Percentiles rank a stretch among this genome's conserved stretches.
Evolutionary conservation across 164 flowering plant species (phyloP).

Genomic region (Cinnamomum chago): DNA sequence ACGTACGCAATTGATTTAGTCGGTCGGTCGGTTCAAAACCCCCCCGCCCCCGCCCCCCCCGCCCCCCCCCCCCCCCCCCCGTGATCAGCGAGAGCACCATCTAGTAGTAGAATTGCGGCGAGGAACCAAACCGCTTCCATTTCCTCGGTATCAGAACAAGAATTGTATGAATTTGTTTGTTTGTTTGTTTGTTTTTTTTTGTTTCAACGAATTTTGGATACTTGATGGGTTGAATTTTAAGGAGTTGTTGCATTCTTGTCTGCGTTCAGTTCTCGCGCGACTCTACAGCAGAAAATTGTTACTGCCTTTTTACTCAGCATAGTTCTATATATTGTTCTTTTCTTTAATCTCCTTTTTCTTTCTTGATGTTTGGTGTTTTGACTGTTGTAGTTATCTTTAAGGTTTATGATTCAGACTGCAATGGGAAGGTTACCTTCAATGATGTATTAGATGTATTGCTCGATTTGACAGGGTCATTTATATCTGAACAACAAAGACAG

Average conservation of each 20-base stretch:
- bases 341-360: too few species aligned
- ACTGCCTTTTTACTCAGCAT: background rate
- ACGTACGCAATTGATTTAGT: too few species aligned
- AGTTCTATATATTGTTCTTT: background rate
- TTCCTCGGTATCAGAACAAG: background rate
- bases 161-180: background rate
- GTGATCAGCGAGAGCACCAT: too few species aligned
- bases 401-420: constrained; percentile 68
- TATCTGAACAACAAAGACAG: constrained; percentile 87
- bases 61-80: too few species aligned
- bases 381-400: constrained; percentile 68
- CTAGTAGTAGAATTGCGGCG: too few species aligned
- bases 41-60: too few species aligned
- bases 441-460: constrained; percentile 66
- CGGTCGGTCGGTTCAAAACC: too few species aligned
- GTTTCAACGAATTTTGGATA: constrained; percentile 34
- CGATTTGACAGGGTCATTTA: constrained; percentile 80
- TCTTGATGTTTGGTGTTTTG: background rate
- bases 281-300: constrained; percentile 63
- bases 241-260: constrained; percentile 92
- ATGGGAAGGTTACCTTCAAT: constrained; percentile 78
- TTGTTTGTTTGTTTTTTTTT: too few species aligned
- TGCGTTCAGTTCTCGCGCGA: constrained; percentile 80
- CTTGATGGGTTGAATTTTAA: constrained; percentile 90
- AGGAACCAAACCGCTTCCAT: too few species aligned